Evolutionary conservation across 208 protist species (phyloP), one percentile per base, ranked within the genome.

Genomic region (Trypanosoma scelopori): DNA sequence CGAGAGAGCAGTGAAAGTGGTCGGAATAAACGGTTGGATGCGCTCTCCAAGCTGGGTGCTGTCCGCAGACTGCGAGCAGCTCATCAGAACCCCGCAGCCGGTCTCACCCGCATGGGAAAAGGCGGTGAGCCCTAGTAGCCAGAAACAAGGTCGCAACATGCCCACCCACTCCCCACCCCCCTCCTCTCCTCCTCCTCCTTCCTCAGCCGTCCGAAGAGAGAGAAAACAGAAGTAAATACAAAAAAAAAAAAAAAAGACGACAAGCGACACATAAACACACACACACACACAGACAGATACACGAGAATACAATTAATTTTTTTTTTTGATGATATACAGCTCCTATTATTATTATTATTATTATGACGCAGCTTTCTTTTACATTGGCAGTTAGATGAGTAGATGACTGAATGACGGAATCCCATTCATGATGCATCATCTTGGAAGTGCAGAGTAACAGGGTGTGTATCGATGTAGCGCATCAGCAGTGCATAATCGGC

Each of bases 1-100:
- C 32, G 71, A 70, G 30, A 91, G 59, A 18, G 81, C 75, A 27
- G 81, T 87, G 62, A 87, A 87, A 23, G 74, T 84, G 15, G 52
- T 11, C 1, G 84, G 81, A 5, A 91, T 46, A 48, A 72, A 82
- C 3, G 66, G 22, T 28, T 50, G 59, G 25, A 91, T 25, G n/a
- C 70, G 52, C 41, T 39, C 11, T n/a, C 47, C 60, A 18, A 74
- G 55, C 4, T 18, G 32, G 5, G 52, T 32, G 41, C 1, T 23
- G 12, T 15, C 50, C 20, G 20, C 22, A 51, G 11, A 37, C 12
- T 50, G 22, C 1, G 52, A 61, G 20, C 51, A 63, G 32, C 4
- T 62, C 20, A 53, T 30, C 18, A 61, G 7, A 7, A n/a, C 16
- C 37, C n/a, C 48, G 53, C 46, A 1, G 42, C 27, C 12, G 1